Evolutionary conservation across 106 monocot genomes (phyloP), one percentile per base, ranked within the genome.

Genomic region (Alisma plantagoaquatica): DNA sequence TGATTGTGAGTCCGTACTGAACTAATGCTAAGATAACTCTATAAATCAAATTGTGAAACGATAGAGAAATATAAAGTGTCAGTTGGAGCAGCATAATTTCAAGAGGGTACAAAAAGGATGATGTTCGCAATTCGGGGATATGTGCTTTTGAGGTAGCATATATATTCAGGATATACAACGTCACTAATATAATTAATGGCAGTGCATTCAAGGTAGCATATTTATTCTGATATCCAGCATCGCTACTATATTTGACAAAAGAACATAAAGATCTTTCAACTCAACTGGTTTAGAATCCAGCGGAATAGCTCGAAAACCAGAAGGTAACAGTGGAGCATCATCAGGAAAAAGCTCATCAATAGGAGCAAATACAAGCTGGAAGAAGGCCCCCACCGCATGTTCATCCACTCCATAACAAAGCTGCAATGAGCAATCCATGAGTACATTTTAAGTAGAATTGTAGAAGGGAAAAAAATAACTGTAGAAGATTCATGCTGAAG

Each of bases 341-440:
- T 89, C 89, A 33, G 81, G 84, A 38, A 89, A 98, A 63, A 74
- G 78, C 41, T 98, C 96, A 62, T 82, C 84, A 27, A 98, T 98
- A 26, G 89, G 89, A 43, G 96, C 89, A 74, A 89, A 98, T 43
- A 98, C 78, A 68, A 98, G 81, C 41, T 98, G 88, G 63, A 74
- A 76, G 57, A 74, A 98, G 6, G 85, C 73, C 41, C 84, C 81
- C 20, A 74, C 59, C 19, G 84, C 75, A 65, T 79, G 89, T 50
- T 89, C 96, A 71, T 98, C 96, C 31, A 82, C 67, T 54, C 96
- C 96, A 51, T 73, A 76, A 57, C 89, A 98, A 57, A 98, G 78
- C 96, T 98, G 89, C 56, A 73, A 56, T 22, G 41, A 11, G 22
- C 4, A 0, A 23, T 23, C 22, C 18, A 42, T 11, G 23, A 24